phyloP scores from a whole-genome alignment of 2,329 filamentous ascomycete genomes.

The Colletotrichum sp. region DNA sequence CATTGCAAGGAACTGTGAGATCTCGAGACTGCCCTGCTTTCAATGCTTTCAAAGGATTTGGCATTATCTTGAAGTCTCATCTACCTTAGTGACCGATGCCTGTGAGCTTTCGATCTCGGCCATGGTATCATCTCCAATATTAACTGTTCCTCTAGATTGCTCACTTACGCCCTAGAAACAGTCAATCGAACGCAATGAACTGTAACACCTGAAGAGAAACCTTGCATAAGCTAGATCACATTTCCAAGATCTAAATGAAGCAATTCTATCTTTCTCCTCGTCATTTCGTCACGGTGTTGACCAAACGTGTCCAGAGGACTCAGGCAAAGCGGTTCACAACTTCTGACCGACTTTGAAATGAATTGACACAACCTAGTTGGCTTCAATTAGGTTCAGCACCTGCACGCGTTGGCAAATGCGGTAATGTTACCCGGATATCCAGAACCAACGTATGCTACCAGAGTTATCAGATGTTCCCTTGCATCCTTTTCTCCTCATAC shows the following conservation, averaged over 20 bases:
- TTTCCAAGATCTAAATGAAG: neutral
- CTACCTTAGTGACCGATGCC: fast-evolving
- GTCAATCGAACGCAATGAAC: neutral
- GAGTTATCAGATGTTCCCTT: neutral
- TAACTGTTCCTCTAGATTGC: neutral
- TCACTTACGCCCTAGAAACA: neutral
- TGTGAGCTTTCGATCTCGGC: neutral
- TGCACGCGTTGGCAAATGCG: neutral
- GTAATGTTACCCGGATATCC: neutral
- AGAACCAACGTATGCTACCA: neutral
- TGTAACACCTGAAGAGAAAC: neutral
- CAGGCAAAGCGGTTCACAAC: neutral
- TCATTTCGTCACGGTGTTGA: neutral
- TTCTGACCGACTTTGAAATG: neutral
- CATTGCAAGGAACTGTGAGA: neutral
- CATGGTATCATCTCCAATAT: neutral
- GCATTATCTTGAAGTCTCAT: neutral
- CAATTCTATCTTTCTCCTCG: neutral
- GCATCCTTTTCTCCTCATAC: neutral
- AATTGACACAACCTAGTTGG: neutral
- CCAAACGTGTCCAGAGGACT: neutral
- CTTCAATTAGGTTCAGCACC: neutral
- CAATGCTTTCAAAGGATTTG: neutral
- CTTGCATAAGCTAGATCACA: neutral
- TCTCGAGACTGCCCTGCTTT: neutral